Evolutionary conservation across 176 grass and related monocot genomes (phyloP).

Genomic region (Melocanna baccifera): DNA sequence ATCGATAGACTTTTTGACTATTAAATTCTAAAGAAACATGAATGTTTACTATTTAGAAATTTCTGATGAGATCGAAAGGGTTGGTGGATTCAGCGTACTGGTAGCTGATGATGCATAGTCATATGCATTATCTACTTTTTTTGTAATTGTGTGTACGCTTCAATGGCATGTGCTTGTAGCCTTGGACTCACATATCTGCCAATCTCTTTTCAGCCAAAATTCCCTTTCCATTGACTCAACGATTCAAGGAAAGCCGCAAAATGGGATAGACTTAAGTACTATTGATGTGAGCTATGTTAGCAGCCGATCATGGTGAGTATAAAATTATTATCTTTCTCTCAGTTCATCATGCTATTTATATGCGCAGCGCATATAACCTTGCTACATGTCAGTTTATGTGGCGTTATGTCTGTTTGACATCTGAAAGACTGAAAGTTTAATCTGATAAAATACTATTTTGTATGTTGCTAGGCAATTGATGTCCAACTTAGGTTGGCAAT

Average conservation of each 20-base stretch:
- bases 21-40: background rate
- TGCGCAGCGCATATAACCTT: no score
- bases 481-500: no score
- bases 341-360: no score
- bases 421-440: no score
- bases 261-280: slow-evolving; percentile 96
- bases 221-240: slow-evolving; percentile 89
- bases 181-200: slow-evolving; percentile 12
- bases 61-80: background rate
- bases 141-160: background rate
- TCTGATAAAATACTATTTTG: no score
- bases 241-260: slow-evolving; percentile 96
- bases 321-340: background rate
- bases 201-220: slow-evolving; percentile 71
- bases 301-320: slow-evolving; percentile 90
- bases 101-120: background rate
- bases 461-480: no score
- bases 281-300: slow-evolving; percentile 99
- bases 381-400: no score
- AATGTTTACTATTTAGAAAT: background rate
- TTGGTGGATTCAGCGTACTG: background rate
- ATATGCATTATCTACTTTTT: background rate
- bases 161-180: background rate
- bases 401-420: no score
- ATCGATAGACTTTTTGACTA: background rate